A percentile compares a stretch with the other conserved stretches of the same genome.
Conservation (phyloP, 176 grass and related monocot genomes). For the Rhipidocladum racemiflorum region DNA sequence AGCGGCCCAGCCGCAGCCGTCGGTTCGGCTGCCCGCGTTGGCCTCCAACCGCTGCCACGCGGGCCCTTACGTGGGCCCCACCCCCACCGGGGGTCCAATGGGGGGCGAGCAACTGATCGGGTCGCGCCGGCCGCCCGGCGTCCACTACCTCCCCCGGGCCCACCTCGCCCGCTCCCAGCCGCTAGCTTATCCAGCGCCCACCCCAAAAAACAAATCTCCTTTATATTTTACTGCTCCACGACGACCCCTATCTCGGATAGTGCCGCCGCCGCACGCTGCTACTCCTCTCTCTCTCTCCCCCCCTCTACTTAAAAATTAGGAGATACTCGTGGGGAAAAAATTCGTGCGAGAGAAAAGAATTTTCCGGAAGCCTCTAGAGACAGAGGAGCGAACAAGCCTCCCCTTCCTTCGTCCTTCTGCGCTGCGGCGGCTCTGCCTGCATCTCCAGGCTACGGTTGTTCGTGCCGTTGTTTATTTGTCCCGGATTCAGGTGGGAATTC, state of each 20-base stretch:
- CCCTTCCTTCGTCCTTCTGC: neutral
- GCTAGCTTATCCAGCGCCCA: conserved; percentile 16
- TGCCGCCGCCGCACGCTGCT: too few relatives aligned
- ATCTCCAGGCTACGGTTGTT: neutral
- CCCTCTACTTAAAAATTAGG: neutral
- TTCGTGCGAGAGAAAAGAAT: too few relatives aligned
- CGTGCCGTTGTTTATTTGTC: neutral
- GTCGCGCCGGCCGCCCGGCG: conserved; percentile 33
- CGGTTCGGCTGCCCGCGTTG: too few relatives aligned
- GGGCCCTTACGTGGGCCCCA: too few relatives aligned
- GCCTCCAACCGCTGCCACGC: too few relatives aligned
- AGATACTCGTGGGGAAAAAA: neutral
- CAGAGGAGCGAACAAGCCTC: neutral
- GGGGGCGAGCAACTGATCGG: conserved; percentile 47
- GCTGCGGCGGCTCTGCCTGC: neutral
- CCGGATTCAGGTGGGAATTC: conserved; percentile 7
- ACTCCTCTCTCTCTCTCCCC: too few relatives aligned
- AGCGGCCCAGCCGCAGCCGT: too few relatives aligned
- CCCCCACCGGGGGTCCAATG: conserved; percentile 14
- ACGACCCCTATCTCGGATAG: too few relatives aligned
- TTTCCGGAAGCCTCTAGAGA: conserved; percentile 36
- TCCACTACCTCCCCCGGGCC: conserved; percentile 49
- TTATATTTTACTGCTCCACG: neutral
- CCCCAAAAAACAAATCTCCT: neutral
- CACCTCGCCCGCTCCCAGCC: conserved; percentile 43